Evolutionary conservation across 2,329 filamentous ascomycete species (phyloP).

Genomic region (Neocatenulostroma microsporum): DNA sequence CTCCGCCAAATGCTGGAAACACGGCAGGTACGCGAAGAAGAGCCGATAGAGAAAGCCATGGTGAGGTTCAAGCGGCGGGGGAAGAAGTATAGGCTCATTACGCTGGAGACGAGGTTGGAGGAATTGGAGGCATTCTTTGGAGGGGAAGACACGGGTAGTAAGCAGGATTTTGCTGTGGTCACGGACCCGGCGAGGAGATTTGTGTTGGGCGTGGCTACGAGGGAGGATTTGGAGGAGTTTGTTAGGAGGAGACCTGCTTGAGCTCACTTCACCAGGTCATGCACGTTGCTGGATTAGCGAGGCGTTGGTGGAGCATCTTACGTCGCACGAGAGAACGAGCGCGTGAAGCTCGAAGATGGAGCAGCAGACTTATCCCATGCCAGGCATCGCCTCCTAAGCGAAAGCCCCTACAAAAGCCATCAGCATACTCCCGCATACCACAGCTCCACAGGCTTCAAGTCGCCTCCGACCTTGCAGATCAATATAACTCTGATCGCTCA

Average conservation of each 20-base stretch:
- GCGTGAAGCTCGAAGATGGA: neutral
- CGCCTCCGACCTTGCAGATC: conserved; percentile 50
- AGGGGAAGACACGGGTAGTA: conserved; percentile 41
- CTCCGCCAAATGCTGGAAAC: conserved; percentile 70
- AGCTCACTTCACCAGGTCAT: conserved; percentile 1
- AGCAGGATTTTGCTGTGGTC: conserved; percentile 82
- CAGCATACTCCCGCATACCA: conserved; percentile 51
- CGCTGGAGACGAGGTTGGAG: conserved; percentile 86
- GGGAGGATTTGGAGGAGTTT: conserved; percentile 83
- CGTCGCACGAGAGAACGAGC: no score
- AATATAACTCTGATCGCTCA: conserved; percentile 58
- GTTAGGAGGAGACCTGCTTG: conserved; percentile 71
- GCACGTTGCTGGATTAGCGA: conserved; percentile 1
- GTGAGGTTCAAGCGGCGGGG: conserved; percentile 71
- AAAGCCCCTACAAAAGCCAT: conserved; percentile 64
- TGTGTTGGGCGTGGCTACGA: conserved; percentile 87
- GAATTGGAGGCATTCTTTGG: conserved; percentile 89
- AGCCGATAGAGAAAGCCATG: conserved; percentile 82
- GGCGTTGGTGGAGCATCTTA: no score
- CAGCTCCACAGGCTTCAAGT: conserved; percentile 54
- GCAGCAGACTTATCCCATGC: neutral
- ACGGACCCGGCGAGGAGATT: conserved; percentile 84
- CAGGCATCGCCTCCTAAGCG: conserved; percentile 36
- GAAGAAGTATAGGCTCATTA: conserved; percentile 78
- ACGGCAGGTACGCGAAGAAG: conserved; percentile 61